Evolutionary conservation across 2,329 filamentous ascomycete species (phyloP).

Genomic region (Coniochaeta sp.): DNA sequence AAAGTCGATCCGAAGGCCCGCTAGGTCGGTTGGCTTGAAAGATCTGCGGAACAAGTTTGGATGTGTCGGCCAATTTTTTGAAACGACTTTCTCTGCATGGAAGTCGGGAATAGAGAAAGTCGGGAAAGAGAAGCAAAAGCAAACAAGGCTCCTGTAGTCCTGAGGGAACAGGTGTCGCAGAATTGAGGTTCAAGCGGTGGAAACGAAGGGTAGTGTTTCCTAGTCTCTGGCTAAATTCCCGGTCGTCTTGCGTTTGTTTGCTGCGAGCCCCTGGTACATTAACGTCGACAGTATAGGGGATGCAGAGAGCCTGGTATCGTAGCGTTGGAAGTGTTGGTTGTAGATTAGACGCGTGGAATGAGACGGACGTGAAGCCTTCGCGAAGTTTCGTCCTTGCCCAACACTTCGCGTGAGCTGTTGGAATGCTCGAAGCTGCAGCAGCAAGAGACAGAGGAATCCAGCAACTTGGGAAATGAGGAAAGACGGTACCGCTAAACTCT

Average conservation of each 20-base stretch:
- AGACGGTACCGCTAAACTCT: neutral
- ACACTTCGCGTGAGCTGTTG: neutral
- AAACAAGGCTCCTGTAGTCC: neutral
- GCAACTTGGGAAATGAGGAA: neutral
- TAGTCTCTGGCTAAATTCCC: neutral
- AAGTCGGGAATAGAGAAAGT: neutral
- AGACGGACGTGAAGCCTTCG: neutral
- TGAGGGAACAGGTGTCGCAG: neutral
- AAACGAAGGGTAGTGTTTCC: neutral
- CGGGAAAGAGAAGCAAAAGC: too few relatives aligned
- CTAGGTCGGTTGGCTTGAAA: neutral
- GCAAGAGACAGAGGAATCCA: neutral
- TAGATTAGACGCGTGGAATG: neutral
- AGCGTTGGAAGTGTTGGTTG: neutral
- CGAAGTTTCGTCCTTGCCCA: neutral
- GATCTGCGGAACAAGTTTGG: slow-evolving; percentile 3
- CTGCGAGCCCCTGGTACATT: neutral
- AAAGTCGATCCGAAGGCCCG: neutral
- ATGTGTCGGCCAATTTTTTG: neutral
- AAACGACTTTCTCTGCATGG: neutral
- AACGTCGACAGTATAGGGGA: neutral
- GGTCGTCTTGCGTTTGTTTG: neutral
- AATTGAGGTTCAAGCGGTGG: neutral
- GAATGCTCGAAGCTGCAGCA: neutral
- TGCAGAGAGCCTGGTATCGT: neutral